Percentiles rank a stretch among this genome's conserved stretches.
phyloP scores from a whole-genome alignment of 2,329 filamentous ascomycete species.

The Trichoderma atrobrunneum region DNA sequence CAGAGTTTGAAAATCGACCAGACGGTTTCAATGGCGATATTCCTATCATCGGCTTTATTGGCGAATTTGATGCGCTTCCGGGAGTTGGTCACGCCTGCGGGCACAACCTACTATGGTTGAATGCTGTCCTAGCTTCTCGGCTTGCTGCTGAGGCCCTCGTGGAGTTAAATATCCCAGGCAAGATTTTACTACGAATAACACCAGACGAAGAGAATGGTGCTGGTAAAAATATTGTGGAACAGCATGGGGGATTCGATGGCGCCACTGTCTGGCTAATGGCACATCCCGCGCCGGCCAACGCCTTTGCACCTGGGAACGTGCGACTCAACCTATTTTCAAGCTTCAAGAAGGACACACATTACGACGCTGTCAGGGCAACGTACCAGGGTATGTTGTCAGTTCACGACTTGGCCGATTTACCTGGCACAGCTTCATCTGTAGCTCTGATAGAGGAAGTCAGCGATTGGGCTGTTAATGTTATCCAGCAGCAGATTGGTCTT shows the following conservation, averaged over 20 bases:
- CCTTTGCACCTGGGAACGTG: not conserved
- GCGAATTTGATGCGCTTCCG: constrained; percentile 46
- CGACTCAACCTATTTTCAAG: not conserved
- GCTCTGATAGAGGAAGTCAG: not conserved
- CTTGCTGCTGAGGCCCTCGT: constrained; percentile 28
- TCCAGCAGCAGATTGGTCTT: not conserved
- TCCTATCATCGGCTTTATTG: constrained; percentile 21
- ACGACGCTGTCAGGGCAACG: not conserved
- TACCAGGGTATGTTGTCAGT: not conserved
- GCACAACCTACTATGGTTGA: constrained; percentile 44
- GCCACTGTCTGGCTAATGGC: constrained; percentile 31
- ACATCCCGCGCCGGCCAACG: constrained; percentile 23
- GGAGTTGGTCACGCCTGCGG: constrained; percentile 46
- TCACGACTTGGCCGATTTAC: not conserved
- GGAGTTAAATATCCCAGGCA: constrained; percentile 22
- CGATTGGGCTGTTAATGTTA: not conserved
- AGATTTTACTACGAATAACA: constrained; percentile 40
- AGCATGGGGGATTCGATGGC: constrained; percentile 27
- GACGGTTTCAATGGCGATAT: not conserved
- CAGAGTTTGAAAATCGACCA: not conserved
- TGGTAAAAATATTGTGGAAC: constrained; percentile 33
- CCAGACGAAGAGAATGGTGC: constrained; percentile 44
- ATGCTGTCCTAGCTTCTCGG: constrained; percentile 34
- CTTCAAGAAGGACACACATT: not conserved
- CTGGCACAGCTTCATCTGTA: not conserved